A percentile compares a stretch with the other conserved stretches of the same genome.
phyloP scores from a whole-genome alignment of 768 basidiomycete species.

The Xerocomellus amylosporus region DNA sequence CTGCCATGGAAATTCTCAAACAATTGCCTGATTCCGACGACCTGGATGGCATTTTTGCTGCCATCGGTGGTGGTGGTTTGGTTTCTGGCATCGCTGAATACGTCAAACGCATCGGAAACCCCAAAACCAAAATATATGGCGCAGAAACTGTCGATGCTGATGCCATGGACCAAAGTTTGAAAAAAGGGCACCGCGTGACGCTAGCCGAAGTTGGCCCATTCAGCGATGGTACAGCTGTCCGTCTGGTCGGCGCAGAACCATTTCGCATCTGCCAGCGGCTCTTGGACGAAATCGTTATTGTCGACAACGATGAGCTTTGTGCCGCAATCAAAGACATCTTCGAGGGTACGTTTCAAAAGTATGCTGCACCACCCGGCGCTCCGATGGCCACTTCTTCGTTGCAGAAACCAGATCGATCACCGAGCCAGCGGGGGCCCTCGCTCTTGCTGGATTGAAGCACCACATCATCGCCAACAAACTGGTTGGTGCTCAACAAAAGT shows the following conservation, averaged over 20 bases:
- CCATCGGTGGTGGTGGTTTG: slow-evolving; percentile 94
- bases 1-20: slow-evolving; percentile 92
- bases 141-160: slow-evolving; percentile 96
- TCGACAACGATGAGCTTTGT: slow-evolving; percentile 94
- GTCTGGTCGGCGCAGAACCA: slow-evolving; percentile 91
- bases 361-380: background rate
- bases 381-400: background rate
- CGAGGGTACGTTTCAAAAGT: slow-evolving; percentile 59
- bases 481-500: slow-evolving; percentile 78
- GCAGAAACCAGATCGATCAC: slow-evolving; percentile 90
- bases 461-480: slow-evolving; percentile 81
- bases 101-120: slow-evolving; percentile 87
- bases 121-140: slow-evolving; percentile 76
- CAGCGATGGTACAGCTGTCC: slow-evolving; percentile 96
- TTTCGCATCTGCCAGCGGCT: slow-evolving; percentile 88
- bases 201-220: slow-evolving; percentile 93
- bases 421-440: slow-evolving; percentile 93
- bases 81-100: slow-evolving; percentile 90
- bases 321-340: slow-evolving; percentile 99
- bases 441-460: slow-evolving; percentile 87
- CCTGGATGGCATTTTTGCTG: slow-evolving; percentile 82
- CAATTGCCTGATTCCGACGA: slow-evolving; percentile 74
- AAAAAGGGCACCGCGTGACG: slow-evolving; percentile 76
- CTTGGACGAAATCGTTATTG: slow-evolving; percentile 79
- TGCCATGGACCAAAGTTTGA: slow-evolving; percentile 84